Evolutionary conservation across 371 early-diverging fungal genomes (phyloP), one percentile per base, ranked within the genome.

Genomic region (Mucor piriformis): DNA sequence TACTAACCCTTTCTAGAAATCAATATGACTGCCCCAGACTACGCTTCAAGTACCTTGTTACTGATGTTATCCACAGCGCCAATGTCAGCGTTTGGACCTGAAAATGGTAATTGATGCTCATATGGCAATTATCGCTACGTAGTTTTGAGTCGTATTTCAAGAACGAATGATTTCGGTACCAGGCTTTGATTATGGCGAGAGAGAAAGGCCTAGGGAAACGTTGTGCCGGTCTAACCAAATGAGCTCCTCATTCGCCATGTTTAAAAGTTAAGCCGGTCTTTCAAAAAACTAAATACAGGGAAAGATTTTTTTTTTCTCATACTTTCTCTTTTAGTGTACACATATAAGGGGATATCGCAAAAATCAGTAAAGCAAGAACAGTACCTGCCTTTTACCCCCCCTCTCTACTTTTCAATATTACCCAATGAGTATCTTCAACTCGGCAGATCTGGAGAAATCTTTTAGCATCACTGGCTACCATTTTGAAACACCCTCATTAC

Each of bases 391-490:
- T 18, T 42, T 18, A 18, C 16, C 18, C 20, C 10, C 20, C 10
- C 20, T 42, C 18, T 42, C 18, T 46, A 16, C 21, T 46, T 46
- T 24, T 13, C 21, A 13, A 10, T 24, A 2, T 24, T 24, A 24
- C 25, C 13, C 21, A 57, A 57, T 46, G 27, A 50, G 24, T 40
- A 16, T 24, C 15, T 21, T 50, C 12, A 50, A 40, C 50, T 50
- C 50, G 4, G 24, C 40, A 50, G 50, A 58, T 42, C 33, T 58
- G 23, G 50, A 58, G 33, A 25, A 21, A 4, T 15, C 18, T 6
- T 53, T 60, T 16, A 29, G 49, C 18, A 25, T 61, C 23, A 61
- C 55, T 18, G 77, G 77, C 15, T 77, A 77, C 38, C 64, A 67
- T 11, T 71, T 77, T 40, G 59, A 69, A 16, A 32, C 55, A 27